Base-by-base conservation (phyloP, 148 eudicot species). In the Fagopyrum homotropicum region DNA sequence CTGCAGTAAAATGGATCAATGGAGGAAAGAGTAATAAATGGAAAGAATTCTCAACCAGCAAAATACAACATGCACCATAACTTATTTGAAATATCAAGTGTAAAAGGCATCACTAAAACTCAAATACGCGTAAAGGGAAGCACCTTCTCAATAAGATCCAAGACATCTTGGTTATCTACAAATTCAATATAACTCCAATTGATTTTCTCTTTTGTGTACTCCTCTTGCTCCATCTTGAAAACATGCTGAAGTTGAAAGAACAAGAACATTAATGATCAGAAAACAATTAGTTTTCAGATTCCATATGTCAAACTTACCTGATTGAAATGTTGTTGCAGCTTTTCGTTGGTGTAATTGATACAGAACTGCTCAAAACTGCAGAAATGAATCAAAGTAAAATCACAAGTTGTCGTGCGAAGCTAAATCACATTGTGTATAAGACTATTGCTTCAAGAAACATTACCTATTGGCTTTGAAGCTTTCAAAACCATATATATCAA, bases 321-420 rank as follows among this genome's bases (percentile, higher is more conserved):
- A 82, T 95, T 95, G 80, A 95, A 95, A 85, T 95, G 99, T 75
- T 95, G 99, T 81, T 95, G 99, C 78, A 95, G 86, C 88, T 95
- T 95, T 84, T 95, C 99, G 79, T 95, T 95, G 50, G 99, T 95
- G 81, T 83, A 95, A 84, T 95, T 95, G 81, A 95, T 95, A 81
- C 99, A 95, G 72, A 95, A 95, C 86, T 95, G 99, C 83, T 95
- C 99, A 84, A 95, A 95, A 84, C 99, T 95, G 86, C 86, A 85
- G 22, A 77, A 46, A 60, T 19, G 26, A 29, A 69, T 69, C 55
- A 68, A 49, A 47, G 64, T 72, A 64, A 61, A 57, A 75, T 72
- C 54, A 61, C 59, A 26, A 48, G 12, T 49, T 72, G 15, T 14
- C 74, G 50, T 73, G 49, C 55, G 56, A 68, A 63, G 69, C 56